Evolutionary conservation across 108 stramenopile species (phyloP), one percentile per base, ranked within the genome.

Genomic region (Cylindrotheca closterium): DNA sequence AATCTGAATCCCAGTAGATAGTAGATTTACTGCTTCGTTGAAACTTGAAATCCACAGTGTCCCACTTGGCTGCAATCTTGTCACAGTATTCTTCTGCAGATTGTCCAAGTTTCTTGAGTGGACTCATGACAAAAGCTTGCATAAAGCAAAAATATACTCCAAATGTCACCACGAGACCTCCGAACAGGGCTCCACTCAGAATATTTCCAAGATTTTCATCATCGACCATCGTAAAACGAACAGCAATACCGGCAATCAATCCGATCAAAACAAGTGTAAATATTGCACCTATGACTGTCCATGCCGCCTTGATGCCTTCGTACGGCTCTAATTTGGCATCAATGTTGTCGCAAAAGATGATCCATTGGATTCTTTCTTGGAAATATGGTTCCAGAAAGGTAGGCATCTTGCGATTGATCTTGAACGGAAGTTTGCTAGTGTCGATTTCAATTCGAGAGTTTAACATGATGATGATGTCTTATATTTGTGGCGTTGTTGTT

Each of bases 291-390:
- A 67, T 25, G 30, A 67, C 29, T 46, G 53, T 67, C 55, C 55
- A 56, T 7, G 21, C 55, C 2, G 65, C 54, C 45, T 67, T 67
- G 54, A 67, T 67, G 28, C 56, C 55, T 67, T 67, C 55, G 47
- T 34, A 67, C 4, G 54, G 65, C n/a, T 45, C 46, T 8, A 67
- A 29, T 1, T 45, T 18, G n/a, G 47, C 46, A 49, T 67, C 65
- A 4, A 67, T 17, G 33, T 52, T 55, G 28, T 67, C 65, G 26
- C 65, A 67, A 53, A 67, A 67, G 25, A 49, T 67, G 10, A n/a
- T 48, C 65, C 65, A 67, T 0, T 67, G 51, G 25, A 24, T 22
- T 3, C 47, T 30, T 46, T 55, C 47, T 0, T 30, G 21, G 30
- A 67, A 67, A 48, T 67, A 67, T n/a, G 42, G 19, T 7, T 67